Conservation (phyloP, 768 basidiomycete genomes). For the Naganishia kalamii region DNA sequence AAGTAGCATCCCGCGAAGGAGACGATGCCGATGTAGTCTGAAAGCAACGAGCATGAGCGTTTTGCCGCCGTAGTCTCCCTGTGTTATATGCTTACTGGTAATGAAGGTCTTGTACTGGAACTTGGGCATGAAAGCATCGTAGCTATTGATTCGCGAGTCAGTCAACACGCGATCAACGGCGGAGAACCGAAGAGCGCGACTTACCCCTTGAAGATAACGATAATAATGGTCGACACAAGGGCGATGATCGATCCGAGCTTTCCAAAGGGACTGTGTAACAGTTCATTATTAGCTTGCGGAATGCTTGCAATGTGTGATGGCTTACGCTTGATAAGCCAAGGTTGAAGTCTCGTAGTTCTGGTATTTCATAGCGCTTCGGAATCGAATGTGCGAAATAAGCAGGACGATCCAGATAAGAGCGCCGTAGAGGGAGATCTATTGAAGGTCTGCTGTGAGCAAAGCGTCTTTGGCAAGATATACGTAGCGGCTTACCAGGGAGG, state of each 20-base stretch:
- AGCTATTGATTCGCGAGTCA: constrained; percentile 21
- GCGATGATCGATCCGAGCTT: constrained; percentile 66
- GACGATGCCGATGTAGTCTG: constrained; percentile 9
- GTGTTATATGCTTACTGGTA: background rate
- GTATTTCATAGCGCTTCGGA: constrained; percentile 34
- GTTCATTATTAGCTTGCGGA: background rate
- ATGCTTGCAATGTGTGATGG: background rate
- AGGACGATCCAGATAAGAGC: constrained; percentile 13
- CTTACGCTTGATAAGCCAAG: constrained; percentile 44
- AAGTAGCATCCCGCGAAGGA: constrained; percentile 13
- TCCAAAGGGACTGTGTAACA: constrained; percentile 43
- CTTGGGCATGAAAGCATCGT: constrained; percentile 57
- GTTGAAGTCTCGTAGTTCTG: constrained; percentile 52
- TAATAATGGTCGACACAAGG: constrained; percentile 56
- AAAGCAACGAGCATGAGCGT: background rate
- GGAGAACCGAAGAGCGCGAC: background rate
- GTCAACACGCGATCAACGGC: background rate
- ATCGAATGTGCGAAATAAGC: constrained; percentile 18
- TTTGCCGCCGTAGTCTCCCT: background rate
- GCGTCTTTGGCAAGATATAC: background rate
- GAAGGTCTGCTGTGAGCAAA: background rate
- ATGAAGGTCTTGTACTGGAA: constrained; percentile 52
- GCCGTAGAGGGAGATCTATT: constrained; percentile 7
- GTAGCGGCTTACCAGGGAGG: background rate
- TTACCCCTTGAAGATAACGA: constrained; percentile 56